These are phyloP conservation scores for Punctularia strigosozonata DNA, from an alignment of 768 basidiomycete species.

Conservation along the genomic window DNA sequence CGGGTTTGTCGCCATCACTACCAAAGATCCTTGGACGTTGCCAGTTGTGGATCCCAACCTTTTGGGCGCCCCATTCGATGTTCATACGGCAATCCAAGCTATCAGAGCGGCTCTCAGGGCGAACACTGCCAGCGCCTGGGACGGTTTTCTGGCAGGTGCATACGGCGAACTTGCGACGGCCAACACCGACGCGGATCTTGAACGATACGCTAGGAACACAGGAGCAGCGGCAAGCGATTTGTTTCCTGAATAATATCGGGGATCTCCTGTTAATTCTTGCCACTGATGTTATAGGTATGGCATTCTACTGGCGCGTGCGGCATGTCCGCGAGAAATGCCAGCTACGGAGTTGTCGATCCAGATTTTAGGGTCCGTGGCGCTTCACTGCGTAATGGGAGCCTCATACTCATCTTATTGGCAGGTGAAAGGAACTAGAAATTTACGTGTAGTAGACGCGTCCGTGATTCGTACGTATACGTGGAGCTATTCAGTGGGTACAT, in stretches of 20 bases:
- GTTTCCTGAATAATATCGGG: too few relatives aligned
- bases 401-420: too few relatives aligned
- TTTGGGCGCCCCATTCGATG: conserved; percentile 22
- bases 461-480: conserved; percentile 6
- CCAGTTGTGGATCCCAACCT: conserved; percentile 41
- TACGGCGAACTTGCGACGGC: conserved; percentile 5
- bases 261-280: too few relatives aligned
- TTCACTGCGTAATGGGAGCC: too few relatives aligned
- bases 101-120: conserved; percentile 16
- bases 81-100: conserved; percentile 17
- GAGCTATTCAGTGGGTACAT: not conserved
- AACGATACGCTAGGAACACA: not conserved
- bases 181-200: conserved; percentile 8
- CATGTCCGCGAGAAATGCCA: conserved; percentile 2
- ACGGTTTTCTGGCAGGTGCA: conserved; percentile 15
- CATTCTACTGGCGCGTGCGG: conserved; percentile 2
- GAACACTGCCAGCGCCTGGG: conserved; percentile 17
- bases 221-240: too few relatives aligned
- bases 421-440: conserved; percentile 7
- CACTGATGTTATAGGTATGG: too few relatives aligned
- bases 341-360: conserved; percentile 7
- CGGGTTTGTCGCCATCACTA: conserved; percentile 25
- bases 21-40: conserved; percentile 30
- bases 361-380: too few relatives aligned
- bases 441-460: conserved; percentile 9